A percentile compares a stretch with the other conserved stretches of the same genome.
These are phyloP conservation scores for Irpex lacteus DNA, from an alignment of 1,284 basidiomycete species.

Conservation along the genomic window DNA sequence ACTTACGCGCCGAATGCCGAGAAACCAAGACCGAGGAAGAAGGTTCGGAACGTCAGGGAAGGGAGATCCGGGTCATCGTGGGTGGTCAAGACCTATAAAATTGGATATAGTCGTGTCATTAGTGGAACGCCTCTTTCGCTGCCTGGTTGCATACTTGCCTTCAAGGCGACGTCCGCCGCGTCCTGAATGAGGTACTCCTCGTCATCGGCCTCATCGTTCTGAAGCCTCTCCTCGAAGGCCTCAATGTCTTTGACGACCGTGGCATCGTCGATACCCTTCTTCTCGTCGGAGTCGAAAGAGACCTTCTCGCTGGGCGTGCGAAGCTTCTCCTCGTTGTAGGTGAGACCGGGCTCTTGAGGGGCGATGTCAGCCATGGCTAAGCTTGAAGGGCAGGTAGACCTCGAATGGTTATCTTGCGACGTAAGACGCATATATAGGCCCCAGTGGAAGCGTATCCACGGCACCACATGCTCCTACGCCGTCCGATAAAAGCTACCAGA, in stretches of 20 bases:
- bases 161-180: slow-evolving; percentile 35
- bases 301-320: slow-evolving; percentile 23
- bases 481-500: background rate
- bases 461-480: background rate
- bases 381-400: slow-evolving; percentile 1
- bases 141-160: slow-evolving; percentile 24
- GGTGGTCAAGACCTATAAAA: slow-evolving; percentile 33
- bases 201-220: slow-evolving; percentile 28
- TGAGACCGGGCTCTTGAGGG: slow-evolving; percentile 7
- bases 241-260: slow-evolving; percentile 29
- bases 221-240: slow-evolving; percentile 36
- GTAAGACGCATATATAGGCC: slow-evolving; percentile 1
- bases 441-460: slow-evolving; percentile 2
- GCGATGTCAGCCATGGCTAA: slow-evolving; percentile 9
- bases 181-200: slow-evolving; percentile 32
- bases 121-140: background rate
- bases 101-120: background rate
- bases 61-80: slow-evolving; percentile 36
- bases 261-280: slow-evolving; percentile 20
- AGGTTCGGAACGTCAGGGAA: slow-evolving; percentile 34
- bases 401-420: background rate
- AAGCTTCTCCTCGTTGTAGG: slow-evolving; percentile 22
- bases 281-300: slow-evolving; percentile 10
- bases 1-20: slow-evolving; percentile 32
- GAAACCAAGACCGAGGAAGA: slow-evolving; percentile 37